A percentile compares a stretch with the other conserved stretches of the same genome.
These are phyloP conservation scores for Citrullus amarus DNA, from an alignment of 306 rosid genomes.

Conservation along the genomic window DNA sequence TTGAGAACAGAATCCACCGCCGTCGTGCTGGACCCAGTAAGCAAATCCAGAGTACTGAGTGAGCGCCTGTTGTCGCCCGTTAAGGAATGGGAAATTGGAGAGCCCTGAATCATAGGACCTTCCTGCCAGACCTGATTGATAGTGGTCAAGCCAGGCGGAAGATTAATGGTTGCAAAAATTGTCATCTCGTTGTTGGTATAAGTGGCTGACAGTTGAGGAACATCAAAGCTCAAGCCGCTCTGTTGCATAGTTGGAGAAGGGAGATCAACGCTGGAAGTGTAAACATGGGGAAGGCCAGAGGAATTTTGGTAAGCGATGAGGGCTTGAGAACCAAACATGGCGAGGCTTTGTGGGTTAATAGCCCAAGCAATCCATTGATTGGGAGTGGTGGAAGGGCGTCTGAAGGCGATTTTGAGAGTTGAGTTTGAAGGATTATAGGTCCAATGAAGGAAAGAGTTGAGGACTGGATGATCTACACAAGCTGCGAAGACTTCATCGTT, in stretches of 20 bases:
- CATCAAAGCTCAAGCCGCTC: neutral
- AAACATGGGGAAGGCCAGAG: neutral
- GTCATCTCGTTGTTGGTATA: neutral
- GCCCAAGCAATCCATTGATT: constrained; percentile 18
- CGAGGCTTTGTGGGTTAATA: neutral
- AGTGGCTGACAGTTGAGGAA: neutral
- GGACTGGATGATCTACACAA: no score
- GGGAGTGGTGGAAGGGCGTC: neutral
- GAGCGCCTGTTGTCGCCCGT: neutral
- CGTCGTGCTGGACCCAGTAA: neutral
- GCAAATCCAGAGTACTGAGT: neutral
- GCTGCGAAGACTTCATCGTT: no score
- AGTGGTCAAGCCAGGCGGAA: neutral
- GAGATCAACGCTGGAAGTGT: neutral
- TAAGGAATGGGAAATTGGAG: neutral
- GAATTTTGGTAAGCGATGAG: constrained; percentile 5
- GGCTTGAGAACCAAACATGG: constrained; percentile 8
- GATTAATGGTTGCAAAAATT: constrained; percentile 5
- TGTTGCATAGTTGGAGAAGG: neutral
- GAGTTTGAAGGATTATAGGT: neutral
- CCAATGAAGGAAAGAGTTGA: constrained; percentile 15
- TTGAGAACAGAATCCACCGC: neutral
- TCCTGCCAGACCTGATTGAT: constrained; percentile 16
- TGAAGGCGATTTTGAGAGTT: neutral
- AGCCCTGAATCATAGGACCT: neutral